Evolutionary conservation across 768 basidiomycete genomes (phyloP).

Genomic region (Boletus tylopilopsis): DNA sequence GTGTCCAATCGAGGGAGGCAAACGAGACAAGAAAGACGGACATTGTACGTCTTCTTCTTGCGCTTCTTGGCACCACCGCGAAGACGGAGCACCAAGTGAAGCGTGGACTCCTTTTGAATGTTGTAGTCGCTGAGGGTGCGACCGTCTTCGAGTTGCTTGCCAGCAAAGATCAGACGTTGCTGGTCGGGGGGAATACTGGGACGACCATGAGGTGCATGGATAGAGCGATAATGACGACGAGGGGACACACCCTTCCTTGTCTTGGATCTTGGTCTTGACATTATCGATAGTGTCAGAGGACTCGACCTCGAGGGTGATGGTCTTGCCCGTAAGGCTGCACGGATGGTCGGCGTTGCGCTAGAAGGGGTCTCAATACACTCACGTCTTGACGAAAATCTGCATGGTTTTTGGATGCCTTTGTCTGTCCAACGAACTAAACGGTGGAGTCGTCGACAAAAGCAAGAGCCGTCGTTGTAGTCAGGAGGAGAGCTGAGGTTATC

Average conservation of each 20-base stretch:
- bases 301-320: constrained; percentile 97
- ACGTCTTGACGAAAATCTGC: constrained; percentile 99
- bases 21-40: constrained; percentile 41
- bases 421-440: constrained; percentile 88
- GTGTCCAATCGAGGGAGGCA: background rate
- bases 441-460: constrained; percentile 94
- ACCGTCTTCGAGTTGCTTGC: constrained; percentile 99
- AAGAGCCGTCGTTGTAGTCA: constrained; percentile 42
- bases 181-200: constrained; percentile 88
- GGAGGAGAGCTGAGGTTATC: constrained; percentile 13
- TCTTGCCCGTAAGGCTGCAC: constrained; percentile 93
- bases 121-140: constrained; percentile 94
- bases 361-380: constrained; percentile 12
- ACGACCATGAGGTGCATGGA: constrained; percentile 2
- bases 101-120: constrained; percentile 99
- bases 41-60: constrained; percentile 99
- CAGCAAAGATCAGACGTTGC: constrained; percentile 98
- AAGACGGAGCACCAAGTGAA: constrained; percentile 95
- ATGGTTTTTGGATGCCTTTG: constrained; percentile 72
- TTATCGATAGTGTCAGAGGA: constrained; percentile 97
- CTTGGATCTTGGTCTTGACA: constrained; percentile 96
- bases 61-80: constrained; percentile 99
- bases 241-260: constrained; percentile 84
- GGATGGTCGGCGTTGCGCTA: too few relatives aligned
- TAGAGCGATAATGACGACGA: background rate